Evolutionary conservation across 2,329 filamentous ascomycete species (phyloP).

Genomic region (Ilyonectria mors-panacis): DNA sequence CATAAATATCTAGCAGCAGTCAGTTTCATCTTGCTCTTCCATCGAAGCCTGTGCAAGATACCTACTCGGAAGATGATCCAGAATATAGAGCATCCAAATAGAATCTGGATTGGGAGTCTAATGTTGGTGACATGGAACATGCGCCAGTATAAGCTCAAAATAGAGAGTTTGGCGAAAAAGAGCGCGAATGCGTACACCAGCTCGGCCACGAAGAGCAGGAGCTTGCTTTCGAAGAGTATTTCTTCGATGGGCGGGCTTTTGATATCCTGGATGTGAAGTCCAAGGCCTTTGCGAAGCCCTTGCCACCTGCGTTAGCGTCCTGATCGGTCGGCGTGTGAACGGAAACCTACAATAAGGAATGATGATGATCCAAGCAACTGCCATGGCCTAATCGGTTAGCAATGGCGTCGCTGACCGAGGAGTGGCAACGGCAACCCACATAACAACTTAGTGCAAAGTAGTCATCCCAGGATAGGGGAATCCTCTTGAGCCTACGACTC

Average conservation of each 20-base stretch:
- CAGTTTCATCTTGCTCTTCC: slow-evolving; percentile 29
- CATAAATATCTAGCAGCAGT: slow-evolving; percentile 36
- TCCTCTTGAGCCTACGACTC: slow-evolving; percentile 36
- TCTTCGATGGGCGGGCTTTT: slow-evolving; percentile 20
- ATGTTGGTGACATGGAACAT: slow-evolving; percentile 48
- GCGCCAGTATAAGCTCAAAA: slow-evolving; percentile 52
- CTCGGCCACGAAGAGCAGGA: slow-evolving; percentile 42
- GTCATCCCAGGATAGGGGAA: slow-evolving; percentile 40
- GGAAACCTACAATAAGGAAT: slow-evolving; percentile 31
- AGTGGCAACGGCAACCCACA: slow-evolving; percentile 8
- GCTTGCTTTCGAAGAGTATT: slow-evolving; percentile 23
- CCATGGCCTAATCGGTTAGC: slow-evolving; percentile 28
- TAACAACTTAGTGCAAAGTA: slow-evolving; percentile 39
- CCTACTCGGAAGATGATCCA: slow-evolving; percentile 51
- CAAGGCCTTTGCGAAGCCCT: slow-evolving; percentile 39
- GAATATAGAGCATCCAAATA: slow-evolving; percentile 40
- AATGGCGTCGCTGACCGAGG: not conserved
- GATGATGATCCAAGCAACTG: slow-evolving; percentile 36
- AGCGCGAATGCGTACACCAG: slow-evolving; percentile 48
- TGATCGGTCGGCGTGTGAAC: not conserved
- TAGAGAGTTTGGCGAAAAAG: slow-evolving; percentile 46
- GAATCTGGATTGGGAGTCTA: slow-evolving; percentile 46
- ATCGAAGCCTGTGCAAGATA: fast-evolving
- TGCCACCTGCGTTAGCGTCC: slow-evolving; percentile 6
- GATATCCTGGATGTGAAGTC: slow-evolving; percentile 37